A percentile compares a stretch with the other conserved stretches of the same genome.
Conservation (phyloP, 345 rosid genomes). For the Citrus sp. region DNA sequence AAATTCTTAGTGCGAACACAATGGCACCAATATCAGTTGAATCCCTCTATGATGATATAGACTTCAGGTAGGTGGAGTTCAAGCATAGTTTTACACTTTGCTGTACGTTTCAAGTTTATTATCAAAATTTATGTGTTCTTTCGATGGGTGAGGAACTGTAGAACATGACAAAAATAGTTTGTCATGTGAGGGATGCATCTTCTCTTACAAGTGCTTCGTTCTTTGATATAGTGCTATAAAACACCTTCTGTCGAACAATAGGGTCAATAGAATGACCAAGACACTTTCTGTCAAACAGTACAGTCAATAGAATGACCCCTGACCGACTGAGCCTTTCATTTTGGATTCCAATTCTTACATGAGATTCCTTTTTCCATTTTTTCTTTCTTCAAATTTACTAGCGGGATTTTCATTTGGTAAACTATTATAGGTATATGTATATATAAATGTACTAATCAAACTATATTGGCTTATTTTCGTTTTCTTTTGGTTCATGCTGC, state of each 20-base stretch:
- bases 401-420: background rate
- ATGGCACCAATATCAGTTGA: constrained; percentile 92
- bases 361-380: background rate
- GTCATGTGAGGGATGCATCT: background rate
- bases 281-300: too few relatives aligned
- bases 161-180: background rate
- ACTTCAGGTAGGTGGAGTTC: constrained; percentile 65
- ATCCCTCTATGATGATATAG: constrained; percentile 85
- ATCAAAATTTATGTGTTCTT: background rate
- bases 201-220: background rate
- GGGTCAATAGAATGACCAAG: background rate
- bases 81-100: background rate
- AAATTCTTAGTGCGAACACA: constrained; percentile 92
- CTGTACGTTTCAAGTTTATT: background rate
- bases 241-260: background rate
- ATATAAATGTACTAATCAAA: background rate
- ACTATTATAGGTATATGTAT: background rate
- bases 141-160: background rate
- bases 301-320: background rate
- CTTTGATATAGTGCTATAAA: background rate
- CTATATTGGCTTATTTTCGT: background rate
- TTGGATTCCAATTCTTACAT: background rate
- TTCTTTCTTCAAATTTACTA: background rate
- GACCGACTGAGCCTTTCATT: background rate
- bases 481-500: background rate